Evolutionary conservation across 768 basidiomycete species (phyloP).

Genomic region (Ramaria sp.): DNA sequence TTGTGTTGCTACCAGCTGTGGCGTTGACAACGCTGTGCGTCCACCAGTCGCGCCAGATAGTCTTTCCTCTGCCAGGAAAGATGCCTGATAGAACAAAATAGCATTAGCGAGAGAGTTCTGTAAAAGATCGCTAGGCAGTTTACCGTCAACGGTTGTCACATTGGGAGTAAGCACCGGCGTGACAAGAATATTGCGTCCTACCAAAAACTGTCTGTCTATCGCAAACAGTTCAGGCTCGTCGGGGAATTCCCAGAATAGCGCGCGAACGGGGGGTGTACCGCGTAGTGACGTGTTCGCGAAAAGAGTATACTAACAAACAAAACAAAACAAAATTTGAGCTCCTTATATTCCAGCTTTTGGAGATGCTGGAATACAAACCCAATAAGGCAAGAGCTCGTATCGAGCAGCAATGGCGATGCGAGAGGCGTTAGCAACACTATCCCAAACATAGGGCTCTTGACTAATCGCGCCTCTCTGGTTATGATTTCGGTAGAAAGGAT

Average conservation of each 20-base stretch:
- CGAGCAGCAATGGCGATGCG: conserved; percentile 60
- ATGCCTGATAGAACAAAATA: conserved; percentile 36
- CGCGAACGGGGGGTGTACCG: conserved; percentile 63
- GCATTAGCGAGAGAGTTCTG: background rate
- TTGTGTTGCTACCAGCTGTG: conserved; percentile 29
- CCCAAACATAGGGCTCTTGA: conserved; percentile 80
- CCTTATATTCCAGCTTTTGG: too few species aligned
- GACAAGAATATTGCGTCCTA: conserved; percentile 61
- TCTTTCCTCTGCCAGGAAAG: conserved; percentile 49
- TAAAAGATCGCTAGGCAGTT: conserved; percentile 9
- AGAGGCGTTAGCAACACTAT: conserved; percentile 64
- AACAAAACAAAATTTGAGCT: too few species aligned
- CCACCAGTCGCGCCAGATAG: conserved; percentile 66
- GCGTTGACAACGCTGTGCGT: conserved; percentile 45
- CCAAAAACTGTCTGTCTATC: conserved; percentile 58
- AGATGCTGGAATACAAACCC: conserved; percentile 34
- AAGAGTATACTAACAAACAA: conserved; percentile 44
- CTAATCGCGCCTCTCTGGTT: conserved; percentile 51
- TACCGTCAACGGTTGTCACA: conserved; percentile 55
- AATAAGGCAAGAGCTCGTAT: conserved; percentile 68
- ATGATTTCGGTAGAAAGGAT: conserved; percentile 77
- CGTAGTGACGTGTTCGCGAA: conserved; percentile 55
- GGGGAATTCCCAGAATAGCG: conserved; percentile 73
- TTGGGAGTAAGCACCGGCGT: conserved; percentile 68
- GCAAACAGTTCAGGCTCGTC: conserved; percentile 52